These are phyloP conservation scores for Rhodotorula babjevae DNA, from an alignment of 768 basidiomycete genomes.

Conservation along the genomic window DNA sequence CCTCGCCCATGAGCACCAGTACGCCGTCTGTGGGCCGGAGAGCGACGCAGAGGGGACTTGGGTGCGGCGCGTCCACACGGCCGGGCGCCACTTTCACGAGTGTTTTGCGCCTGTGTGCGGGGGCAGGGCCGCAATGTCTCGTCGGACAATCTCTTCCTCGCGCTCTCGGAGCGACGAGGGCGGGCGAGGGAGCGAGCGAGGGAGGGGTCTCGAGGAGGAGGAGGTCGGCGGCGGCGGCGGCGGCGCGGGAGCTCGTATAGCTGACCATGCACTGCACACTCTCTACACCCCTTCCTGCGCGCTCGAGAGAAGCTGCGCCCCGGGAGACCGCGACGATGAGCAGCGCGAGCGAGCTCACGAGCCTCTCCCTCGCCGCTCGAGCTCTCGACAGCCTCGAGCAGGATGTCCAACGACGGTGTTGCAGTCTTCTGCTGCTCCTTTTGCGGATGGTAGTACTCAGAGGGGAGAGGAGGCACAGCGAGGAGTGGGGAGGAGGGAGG, in stretches of 20 bases:
- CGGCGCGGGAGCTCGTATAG: background rate
- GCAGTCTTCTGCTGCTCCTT: background rate
- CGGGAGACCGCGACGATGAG: no score
- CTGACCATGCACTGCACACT: no score
- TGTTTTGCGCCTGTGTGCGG: slow-evolving; percentile 14
- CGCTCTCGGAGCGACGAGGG: no score
- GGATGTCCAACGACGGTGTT: background rate
- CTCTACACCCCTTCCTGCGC: no score
- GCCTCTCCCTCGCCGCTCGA: no score
- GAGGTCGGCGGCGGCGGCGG: background rate
- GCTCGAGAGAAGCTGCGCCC: no score
- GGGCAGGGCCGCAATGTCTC: slow-evolving; percentile 33
- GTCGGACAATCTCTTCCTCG: slow-evolving; percentile 17
- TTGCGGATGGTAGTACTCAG: background rate
- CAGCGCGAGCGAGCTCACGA: no score
- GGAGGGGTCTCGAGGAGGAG: background rate
- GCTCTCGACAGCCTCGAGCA: background rate
- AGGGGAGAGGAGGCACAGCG: background rate
- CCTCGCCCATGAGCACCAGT: background rate
- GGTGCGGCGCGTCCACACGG: slow-evolving; percentile 32
- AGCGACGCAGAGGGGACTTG: slow-evolving; percentile 22
- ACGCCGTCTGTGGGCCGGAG: slow-evolving; percentile 33
- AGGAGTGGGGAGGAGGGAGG: background rate
- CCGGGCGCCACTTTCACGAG: slow-evolving; percentile 15
- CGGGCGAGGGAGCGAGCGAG: background rate